Base-by-base conservation (phyloP, 2,329 filamentous ascomycete species). In the Claviceps humidiphila region DNA sequence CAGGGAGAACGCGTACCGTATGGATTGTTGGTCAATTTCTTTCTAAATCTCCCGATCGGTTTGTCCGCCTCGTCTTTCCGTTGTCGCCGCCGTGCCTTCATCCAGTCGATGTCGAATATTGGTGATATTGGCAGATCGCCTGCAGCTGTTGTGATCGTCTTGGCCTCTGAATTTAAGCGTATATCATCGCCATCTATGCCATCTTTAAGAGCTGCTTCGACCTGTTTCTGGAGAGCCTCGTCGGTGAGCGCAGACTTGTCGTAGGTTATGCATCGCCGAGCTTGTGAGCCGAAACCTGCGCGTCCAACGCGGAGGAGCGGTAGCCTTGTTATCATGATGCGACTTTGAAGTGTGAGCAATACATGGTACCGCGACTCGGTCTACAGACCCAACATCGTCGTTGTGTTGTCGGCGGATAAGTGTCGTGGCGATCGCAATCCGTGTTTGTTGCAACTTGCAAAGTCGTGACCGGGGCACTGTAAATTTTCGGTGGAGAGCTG, bases 21-120 rank as follows among this genome's bases (percentile, higher is more conserved):
- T 2, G 82, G 72, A 57, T 86, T 89, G 40, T 72, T 72, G 34
- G 68, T 69, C 1, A 89, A 67, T 54, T 78, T 75, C 53, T 70
- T 72, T 60, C 83, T 78, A 54, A 87, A 78, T 2, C 72, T 66
- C 13, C 66, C 71, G 2, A 53, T 58, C 0, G 62, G 59, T 34
- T 56, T 64, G 52, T 53, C 66, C 63, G 45, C 61, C 39, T 53
- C 67, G 0, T 63, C 59, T 53, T 72, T 72, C 44, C 65, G 71
- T 55, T 68, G 74, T 14, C 70, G 69, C 41, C 69, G 63, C 52
- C 65, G 71, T 0, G 70, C 68, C 39, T 71, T 64, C 56, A 74
- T 70, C 65, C 74, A 80, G 2, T 59, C 58, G 4, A 73, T 69
- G 67, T 81, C 70, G 62, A 80, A 74, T 13, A 81, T 51, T 1